Base-by-base conservation (phyloP, 1,284 basidiomycete genomes). In the Ganoderma lucidum region DNA sequence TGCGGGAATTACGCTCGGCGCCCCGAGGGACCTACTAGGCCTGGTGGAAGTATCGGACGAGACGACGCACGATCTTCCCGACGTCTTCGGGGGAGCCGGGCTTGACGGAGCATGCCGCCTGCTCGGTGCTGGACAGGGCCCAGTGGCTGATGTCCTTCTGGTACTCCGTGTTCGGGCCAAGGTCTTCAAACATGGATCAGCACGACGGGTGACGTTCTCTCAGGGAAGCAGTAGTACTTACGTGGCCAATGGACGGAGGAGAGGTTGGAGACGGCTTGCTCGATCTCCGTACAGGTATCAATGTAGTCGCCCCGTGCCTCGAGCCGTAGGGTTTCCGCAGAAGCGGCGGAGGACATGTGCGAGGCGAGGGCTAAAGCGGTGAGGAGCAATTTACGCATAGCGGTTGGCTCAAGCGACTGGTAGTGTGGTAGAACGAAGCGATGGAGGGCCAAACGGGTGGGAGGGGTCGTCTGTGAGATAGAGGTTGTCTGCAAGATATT, bases 171-270 rank as follows among this genome's bases (percentile, higher is more conserved):
- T 76, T 73, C 28, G 71, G n/a, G 35, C 55, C 56, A 8, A 67
- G 28, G 42, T 58, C 75, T 74, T 35, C 19, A 35, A 48, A 8
- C 14, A 23, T 63, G 28, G 5, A 42, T 65, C 17, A 45, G n/a
- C 23, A 12, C 32, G 14, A 37, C 14, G 9, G 23, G 6, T 8
- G 45, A 48, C 8, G 35, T 35, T 35, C 35, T 35, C 35, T 35
- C 3, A 5, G 35, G 3, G 35, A 35, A 23, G 41, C 8, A 15
- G 39, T 14, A 6, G 23, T 4, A 72, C 76, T 53, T 64, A 83
- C 81, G 75, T 3, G 78, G 75, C 64, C 75, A 83, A 70, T 76
- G 81, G 15, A 84, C 76, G 15, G 70, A 71, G 30, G 83, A 82
- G 30, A 75, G 75, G 2, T 65, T 69, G 32, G 78, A 79, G 9